Conservation (phyloP, 2,329 filamentous ascomycete species). For the Diaporthe caulivora region DNA sequence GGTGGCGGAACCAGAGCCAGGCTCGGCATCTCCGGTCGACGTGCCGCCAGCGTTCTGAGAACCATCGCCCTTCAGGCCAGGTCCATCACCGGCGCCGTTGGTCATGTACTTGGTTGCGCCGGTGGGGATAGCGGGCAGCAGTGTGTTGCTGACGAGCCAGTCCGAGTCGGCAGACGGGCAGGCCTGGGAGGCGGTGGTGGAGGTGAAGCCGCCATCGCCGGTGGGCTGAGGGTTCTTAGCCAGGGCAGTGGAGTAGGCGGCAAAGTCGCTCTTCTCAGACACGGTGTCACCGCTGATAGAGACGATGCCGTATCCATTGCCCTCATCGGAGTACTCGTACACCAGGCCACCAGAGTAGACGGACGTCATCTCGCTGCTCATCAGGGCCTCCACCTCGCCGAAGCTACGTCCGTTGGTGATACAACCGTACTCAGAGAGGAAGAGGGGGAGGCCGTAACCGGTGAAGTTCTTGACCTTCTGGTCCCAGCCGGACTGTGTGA, state of each 20-base stretch:
- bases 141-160: conserved; percentile 65
- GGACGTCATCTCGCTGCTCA: conserved; percentile 83
- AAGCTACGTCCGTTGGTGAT: conserved; percentile 85
- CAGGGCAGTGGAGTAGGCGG: conserved; percentile 62
- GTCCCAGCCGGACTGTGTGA: conserved; percentile 82
- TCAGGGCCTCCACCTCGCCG: conserved; percentile 82
- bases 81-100: conserved; percentile 64
- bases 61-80: conserved; percentile 64
- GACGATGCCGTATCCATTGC: conserved; percentile 85
- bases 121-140: conserved; percentile 65
- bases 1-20: conserved; percentile 54
- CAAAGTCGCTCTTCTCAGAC: conserved; percentile 73
- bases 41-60: conserved; percentile 65
- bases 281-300: conserved; percentile 68
- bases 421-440: conserved; percentile 96
- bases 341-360: conserved; percentile 97
- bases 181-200: conserved; percentile 58
- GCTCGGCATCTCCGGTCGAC: conserved; percentile 56
- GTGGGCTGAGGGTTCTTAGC: conserved; percentile 62
- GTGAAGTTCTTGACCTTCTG: conserved; percentile 89
- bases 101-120: conserved; percentile 66
- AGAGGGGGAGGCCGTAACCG: conserved; percentile 89
- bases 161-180: conserved; percentile 63
- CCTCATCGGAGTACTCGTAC: conserved; percentile 92
- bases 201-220: conserved; percentile 62